Conservation (phyloP, 371 early-diverging fungal genomes). For the Actinomortierella wolfii region DNA sequence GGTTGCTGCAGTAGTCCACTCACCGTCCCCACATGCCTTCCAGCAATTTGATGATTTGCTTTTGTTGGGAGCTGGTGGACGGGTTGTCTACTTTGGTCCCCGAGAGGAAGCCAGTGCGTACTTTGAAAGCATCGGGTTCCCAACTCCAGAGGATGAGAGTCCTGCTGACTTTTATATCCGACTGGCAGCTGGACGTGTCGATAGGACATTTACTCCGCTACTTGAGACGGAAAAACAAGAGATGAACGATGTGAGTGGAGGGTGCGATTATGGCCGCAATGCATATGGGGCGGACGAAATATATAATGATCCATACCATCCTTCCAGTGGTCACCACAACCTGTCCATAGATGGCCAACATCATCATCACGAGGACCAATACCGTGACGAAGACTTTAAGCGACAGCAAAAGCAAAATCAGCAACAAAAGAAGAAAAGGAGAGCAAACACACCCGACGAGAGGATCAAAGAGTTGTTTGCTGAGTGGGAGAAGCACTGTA, state of each 20-base stretch:
- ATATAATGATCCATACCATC: too few species aligned
- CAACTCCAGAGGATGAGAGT: slow-evolving; percentile 56
- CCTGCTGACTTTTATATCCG: slow-evolving; percentile 68
- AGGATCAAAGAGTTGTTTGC: slow-evolving; percentile 24
- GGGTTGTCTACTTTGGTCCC: slow-evolving; percentile 67
- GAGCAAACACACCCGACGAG: slow-evolving; percentile 15
- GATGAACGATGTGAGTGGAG: too few species aligned
- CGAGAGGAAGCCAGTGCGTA: slow-evolving; percentile 49
- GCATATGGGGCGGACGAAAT: too few species aligned
- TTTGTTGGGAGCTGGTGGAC: slow-evolving; percentile 67
- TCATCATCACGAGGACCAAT: too few species aligned
- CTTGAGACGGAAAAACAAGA: too few species aligned
- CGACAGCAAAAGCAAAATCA: too few species aligned
- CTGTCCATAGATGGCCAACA: too few species aligned
- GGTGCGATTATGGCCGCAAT: too few species aligned
- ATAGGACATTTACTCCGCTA: not conserved
- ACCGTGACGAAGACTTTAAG: too few species aligned
- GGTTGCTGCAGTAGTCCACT: slow-evolving; percentile 76
- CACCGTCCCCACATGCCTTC: slow-evolving; percentile 70
- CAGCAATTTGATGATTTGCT: slow-evolving; percentile 71
- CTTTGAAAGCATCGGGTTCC: slow-evolving; percentile 63
- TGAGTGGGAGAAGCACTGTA: slow-evolving; percentile 27
- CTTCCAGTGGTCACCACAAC: too few species aligned
- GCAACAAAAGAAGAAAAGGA: not conserved
- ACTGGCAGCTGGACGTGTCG: slow-evolving; percentile 44